Evolutionary conservation across 306 rosid genomes (phyloP), one percentile per base, ranked within the genome.

Genomic region (Rosa rugosa): DNA sequence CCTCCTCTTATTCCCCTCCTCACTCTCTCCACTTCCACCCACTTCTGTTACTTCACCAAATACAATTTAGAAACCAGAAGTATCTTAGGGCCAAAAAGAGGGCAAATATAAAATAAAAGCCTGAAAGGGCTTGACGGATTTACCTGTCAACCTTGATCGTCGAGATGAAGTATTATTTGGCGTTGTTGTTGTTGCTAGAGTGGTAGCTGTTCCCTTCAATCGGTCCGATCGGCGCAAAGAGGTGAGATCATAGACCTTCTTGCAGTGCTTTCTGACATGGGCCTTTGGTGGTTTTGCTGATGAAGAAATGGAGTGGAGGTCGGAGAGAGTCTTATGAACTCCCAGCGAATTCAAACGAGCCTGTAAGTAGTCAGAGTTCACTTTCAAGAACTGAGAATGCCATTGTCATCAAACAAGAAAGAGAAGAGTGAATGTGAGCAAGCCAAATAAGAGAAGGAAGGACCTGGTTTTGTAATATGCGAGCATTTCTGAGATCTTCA

Each of bases 381-480:
- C n/a, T n/a, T 5, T 56, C 62, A 56, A 56, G 62, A 56, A 56
- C 9, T 8, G 62, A 8, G 68, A 27, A 62, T 62, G 41, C 40
- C 68, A 62, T 16, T 62, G 68, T 62, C 2, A 11, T 59, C 17
- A 31, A n/a, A 47, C 51, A 47, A 47, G 14, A 1, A 13, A 5
- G 7, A 23, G 27, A 41, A 12, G 13, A 12, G 69, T 41, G 63
- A 9, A 13, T 51, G 45, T 53, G 46, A 70, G 54, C 2, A 4
- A 50, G 14, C 36, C 3, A 18, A 50, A 27, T 27, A 53, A 53
- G 59, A 53, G 59, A 18, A 51, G 22, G 20, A 16, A 59, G 47
- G 25, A 88, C 96, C 92, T 91, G 81, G 75, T 92, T 92, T 83
- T 92, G 84, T 72, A 82, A 74, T 66, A 92, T 70, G 53, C 94